Conservation (phyloP, 257 asterid species). For the Nicotiana undulata region DNA sequence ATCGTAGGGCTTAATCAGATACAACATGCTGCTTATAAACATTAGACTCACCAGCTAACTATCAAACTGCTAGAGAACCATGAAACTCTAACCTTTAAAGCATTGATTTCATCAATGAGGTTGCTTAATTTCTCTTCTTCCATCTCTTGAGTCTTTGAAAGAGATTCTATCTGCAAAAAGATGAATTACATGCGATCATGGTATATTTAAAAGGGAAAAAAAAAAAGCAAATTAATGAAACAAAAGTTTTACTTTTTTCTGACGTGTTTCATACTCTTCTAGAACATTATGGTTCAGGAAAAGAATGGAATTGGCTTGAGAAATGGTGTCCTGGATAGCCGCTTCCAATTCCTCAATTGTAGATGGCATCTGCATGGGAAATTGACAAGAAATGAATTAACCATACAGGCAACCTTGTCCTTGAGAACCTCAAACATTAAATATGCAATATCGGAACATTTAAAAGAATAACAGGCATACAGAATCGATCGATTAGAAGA, state of each 20-base stretch:
- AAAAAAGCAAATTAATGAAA: neutral
- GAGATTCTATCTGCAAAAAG: constrained; percentile 65
- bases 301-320: constrained; percentile 81
- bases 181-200: neutral
- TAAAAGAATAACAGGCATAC: constrained; percentile 11
- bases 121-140: constrained; percentile 47
- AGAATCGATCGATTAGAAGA: neutral
- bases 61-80: neutral
- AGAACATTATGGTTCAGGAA: constrained; percentile 73
- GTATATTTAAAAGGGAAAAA: neutral
- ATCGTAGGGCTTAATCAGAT: neutral
- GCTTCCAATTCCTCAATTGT: constrained; percentile 85
- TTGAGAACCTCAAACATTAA: neutral
- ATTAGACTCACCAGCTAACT: neutral
- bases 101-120: constrained; percentile 45
- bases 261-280: constrained; percentile 87
- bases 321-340: constrained; percentile 64
- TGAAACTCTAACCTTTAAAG: constrained; percentile 51
- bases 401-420: neutral
- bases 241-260: constrained; percentile 39
- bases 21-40: neutral
- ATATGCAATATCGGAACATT: neutral
- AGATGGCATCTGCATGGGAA: constrained; percentile 72
- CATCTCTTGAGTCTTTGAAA: constrained; percentile 45
- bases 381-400: constrained; percentile 11